Conservation (phyloP, 108 stramenopile species). For the Nitzschia inconspicua region DNA sequence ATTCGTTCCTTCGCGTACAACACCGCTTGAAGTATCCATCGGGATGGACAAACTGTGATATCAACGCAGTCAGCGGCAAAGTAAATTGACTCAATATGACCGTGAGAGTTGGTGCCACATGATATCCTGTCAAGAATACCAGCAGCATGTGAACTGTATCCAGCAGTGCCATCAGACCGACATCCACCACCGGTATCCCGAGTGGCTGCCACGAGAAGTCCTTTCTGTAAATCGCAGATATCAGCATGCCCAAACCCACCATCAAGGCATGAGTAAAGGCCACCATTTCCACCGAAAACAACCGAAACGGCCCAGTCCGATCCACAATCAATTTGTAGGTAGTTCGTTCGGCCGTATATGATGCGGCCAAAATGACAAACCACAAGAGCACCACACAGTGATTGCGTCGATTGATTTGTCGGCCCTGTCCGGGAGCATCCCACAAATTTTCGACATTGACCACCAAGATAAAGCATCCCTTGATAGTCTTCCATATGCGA, state of each 20-base stretch:
- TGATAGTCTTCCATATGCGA: slow-evolving; percentile 18
- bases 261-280: slow-evolving; percentile 59
- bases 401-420: slow-evolving; percentile 34
- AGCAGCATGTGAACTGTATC: slow-evolving; percentile 74
- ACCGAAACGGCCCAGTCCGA: slow-evolving; percentile 75
- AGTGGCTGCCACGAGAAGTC: slow-evolving; percentile 21
- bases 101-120: slow-evolving; percentile 79
- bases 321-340: slow-evolving; percentile 82
- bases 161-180: slow-evolving; percentile 79
- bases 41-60: slow-evolving; percentile 68
- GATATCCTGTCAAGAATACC: slow-evolving; percentile 68
- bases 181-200: slow-evolving; percentile 71
- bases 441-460: slow-evolving; percentile 80
- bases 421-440: slow-evolving; percentile 45
- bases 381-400: slow-evolving; percentile 67
- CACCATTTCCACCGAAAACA: slow-evolving; percentile 69
- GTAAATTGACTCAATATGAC: slow-evolving; percentile 81
- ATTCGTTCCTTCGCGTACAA: slow-evolving; percentile 2
- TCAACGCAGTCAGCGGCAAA: slow-evolving; percentile 65
- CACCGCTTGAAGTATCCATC: slow-evolving; percentile 44
- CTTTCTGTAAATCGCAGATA: slow-evolving; percentile 34
- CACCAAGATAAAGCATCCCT: slow-evolving; percentile 35
- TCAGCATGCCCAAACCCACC: slow-evolving; percentile 42
- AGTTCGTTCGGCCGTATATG: slow-evolving; percentile 73
- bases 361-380: slow-evolving; percentile 60